Evolutionary conservation across 2,329 filamentous ascomycete genomes (phyloP).

Genomic region (Fusarium tanahbumbuense): DNA sequence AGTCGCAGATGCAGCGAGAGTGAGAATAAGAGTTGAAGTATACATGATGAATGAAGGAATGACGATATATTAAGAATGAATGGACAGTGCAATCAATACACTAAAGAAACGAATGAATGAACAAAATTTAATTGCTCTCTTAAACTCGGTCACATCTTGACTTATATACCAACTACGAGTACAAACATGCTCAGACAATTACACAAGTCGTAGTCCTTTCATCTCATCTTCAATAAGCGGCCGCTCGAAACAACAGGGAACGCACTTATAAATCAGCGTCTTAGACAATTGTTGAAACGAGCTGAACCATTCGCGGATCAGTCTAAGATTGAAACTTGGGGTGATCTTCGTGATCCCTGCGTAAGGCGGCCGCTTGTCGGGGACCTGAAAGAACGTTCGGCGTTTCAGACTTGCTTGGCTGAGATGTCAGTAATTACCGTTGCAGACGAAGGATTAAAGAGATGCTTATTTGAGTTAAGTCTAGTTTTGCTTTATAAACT

Average conservation of each 20-base stretch:
- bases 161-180: slow-evolving; percentile 10
- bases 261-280: neutral
- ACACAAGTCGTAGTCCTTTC: slow-evolving; percentile 28
- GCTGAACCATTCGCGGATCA: slow-evolving; percentile 16
- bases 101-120: slow-evolving; percentile 30
- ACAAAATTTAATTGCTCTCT: neutral
- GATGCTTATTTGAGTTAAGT: neutral
- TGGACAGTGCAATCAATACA: slow-evolving; percentile 41
- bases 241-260: slow-evolving; percentile 33
- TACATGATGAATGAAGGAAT: slow-evolving; percentile 28
- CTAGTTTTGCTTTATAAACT: neutral
- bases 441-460: neutral
- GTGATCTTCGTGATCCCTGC: slow-evolving; percentile 35
- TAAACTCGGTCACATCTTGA: neutral
- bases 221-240: slow-evolving; percentile 41
- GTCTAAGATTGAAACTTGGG: neutral
- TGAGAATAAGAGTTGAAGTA: slow-evolving; percentile 36
- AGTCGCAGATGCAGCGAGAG: slow-evolving; percentile 36
- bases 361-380: slow-evolving; percentile 22
- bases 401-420: slow-evolving; percentile 18
- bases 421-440: neutral
- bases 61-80: slow-evolving; percentile 18
- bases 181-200: neutral
- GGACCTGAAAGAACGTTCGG: slow-evolving; percentile 1
- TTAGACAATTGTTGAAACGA: slow-evolving; percentile 32